A percentile compares a stretch with the other conserved stretches of the same genome.
Evolutionary conservation across 352 stramenopile genomes (phyloP).

Genomic region (Phytophthora gonapodyides): DNA sequence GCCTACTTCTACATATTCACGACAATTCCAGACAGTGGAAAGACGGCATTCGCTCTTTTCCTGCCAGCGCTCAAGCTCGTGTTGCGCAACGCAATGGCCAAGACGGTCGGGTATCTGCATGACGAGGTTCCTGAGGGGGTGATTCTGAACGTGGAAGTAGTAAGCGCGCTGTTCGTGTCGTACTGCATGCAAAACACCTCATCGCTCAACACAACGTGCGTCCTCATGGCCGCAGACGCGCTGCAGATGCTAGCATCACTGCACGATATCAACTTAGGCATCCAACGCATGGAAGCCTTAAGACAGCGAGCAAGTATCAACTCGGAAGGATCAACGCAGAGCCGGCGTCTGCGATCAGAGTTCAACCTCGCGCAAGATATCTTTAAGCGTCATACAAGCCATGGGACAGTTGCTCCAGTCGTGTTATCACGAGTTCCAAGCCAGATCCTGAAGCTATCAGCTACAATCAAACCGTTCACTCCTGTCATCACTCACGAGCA

Average conservation of each 20-base stretch:
- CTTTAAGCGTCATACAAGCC: conserved; percentile 3
- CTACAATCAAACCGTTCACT: conserved; percentile 1
- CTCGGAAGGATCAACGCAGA: neutral
- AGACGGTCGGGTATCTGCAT: conserved; percentile 17
- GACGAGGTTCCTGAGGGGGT: conserved; percentile 30
- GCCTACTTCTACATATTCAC: conserved; percentile 35
- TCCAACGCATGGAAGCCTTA: conserved; percentile 6
- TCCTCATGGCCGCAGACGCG: conserved; percentile 1
- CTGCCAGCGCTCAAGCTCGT: conserved; percentile 36
- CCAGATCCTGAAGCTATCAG: neutral
- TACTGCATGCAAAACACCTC: conserved; percentile 42
- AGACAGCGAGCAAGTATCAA: neutral
- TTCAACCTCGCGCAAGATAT: conserved; percentile 18
- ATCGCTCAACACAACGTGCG: conserved; percentile 24
- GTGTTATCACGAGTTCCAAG: neutral
- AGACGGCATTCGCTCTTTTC: conserved; percentile 30
- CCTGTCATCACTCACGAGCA: neutral
- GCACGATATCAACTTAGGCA: conserved; percentile 12
- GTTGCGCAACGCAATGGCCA: conserved; percentile 24
- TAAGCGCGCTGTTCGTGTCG: conserved; percentile 37
- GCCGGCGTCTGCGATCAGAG: conserved; percentile 2
- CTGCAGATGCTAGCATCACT: conserved; percentile 21
- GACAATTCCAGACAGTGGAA: conserved; percentile 4
- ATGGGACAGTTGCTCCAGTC: neutral
- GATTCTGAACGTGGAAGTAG: conserved; percentile 48